phyloP scores from a whole-genome alignment of 1,139 yeast genomes.

The Magnusiomyces ingens region DNA sequence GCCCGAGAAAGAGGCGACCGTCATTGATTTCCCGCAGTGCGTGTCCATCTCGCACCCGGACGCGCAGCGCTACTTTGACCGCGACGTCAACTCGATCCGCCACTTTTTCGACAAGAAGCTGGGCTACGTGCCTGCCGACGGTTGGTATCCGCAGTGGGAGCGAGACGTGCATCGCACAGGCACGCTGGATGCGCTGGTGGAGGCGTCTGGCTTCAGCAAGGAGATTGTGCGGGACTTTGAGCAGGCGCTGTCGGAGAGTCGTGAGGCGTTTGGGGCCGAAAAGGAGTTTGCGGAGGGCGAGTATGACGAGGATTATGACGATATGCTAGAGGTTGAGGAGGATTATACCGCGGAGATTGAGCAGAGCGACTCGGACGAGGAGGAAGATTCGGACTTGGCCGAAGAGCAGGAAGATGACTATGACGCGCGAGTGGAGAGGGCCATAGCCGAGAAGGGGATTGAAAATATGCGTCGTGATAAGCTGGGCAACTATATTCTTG shows the following conservation, averaged over 20 bases:
- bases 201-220: conserved; percentile 86
- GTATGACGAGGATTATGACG: conserved; percentile 1
- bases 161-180: conserved; percentile 67
- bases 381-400: not conserved
- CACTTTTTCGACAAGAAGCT: conserved; percentile 75
- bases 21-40: conserved; percentile 98
- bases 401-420: conserved; percentile 1
- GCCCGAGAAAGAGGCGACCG: conserved; percentile 57
- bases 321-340: conserved; percentile 4
- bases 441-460: not conserved
- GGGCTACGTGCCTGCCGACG: conserved; percentile 64
- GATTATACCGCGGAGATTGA: no score
- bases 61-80: conserved; percentile 77
- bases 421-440: not conserved
- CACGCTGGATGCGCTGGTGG: conserved; percentile 71
- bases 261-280: conserved; percentile 39
- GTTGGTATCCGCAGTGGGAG: conserved; percentile 59
- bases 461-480: not conserved
- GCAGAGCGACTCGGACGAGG: not conserved
- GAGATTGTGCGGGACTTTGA: conserved; percentile 70
- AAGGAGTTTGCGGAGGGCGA: not conserved
- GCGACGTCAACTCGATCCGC: conserved; percentile 88
- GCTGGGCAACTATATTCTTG: not conserved
- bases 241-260: conserved; percentile 55
- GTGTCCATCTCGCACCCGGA: conserved; percentile 86